Percentiles rank a stretch among this genome's conserved stretches.
Evolutionary conservation across 2,329 filamentous ascomycete genomes (phyloP).

Genomic region (Fusarium subglutinans): DNA sequence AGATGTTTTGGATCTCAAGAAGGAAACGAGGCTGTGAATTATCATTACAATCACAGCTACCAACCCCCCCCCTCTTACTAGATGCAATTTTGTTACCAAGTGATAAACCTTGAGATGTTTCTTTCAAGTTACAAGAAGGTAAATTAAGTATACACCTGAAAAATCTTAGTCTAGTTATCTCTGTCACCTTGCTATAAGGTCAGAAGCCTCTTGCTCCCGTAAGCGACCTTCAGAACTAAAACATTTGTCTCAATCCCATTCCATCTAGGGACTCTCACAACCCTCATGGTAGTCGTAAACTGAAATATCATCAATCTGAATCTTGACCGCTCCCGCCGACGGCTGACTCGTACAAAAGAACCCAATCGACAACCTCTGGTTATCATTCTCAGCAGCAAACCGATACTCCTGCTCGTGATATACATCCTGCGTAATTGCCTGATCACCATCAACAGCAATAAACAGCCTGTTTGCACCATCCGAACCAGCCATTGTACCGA

Average conservation of each 20-base stretch:
- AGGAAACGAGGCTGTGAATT: background rate
- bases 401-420: background rate
- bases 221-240: no score
- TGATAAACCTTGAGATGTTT: no score
- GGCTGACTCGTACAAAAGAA: background rate
- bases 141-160: fast-evolving
- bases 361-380: background rate
- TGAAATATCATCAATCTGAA: background rate
- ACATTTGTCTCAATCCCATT: no score
- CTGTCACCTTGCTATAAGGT: fast-evolving
- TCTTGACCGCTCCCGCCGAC: background rate
- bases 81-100: fast-evolving
- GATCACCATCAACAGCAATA: background rate
- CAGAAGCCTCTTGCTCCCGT: no score
- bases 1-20: background rate
- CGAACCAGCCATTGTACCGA: conserved; percentile 32
- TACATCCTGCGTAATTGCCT: background rate
- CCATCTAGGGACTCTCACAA: background rate
- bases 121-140: fast-evolving
- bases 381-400: background rate
- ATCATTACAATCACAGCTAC: fast-evolving
- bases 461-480: background rate
- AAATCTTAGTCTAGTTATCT: no score
- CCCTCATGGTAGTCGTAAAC: conserved; percentile 2
- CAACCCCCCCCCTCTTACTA: no score